Conservation (phyloP, 306 rosid species). For the Delonix regia region DNA sequence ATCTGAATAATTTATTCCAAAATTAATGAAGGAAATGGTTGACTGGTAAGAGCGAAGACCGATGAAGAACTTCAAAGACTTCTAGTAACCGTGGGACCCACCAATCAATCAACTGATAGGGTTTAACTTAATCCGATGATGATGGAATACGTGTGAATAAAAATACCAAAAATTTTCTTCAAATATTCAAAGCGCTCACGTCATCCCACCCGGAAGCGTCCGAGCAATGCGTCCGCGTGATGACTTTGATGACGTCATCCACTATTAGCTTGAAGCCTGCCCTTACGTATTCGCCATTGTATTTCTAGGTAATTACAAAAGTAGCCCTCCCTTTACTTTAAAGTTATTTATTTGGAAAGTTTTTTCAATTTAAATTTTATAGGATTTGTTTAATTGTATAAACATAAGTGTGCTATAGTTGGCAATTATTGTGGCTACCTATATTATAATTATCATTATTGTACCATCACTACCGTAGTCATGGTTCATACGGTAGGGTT, state of each 20-base stretch:
- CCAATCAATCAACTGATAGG: not conserved
- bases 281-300: slow-evolving; percentile 15
- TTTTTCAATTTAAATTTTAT: too few species aligned
- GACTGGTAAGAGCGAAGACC: slow-evolving; percentile 28
- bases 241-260: slow-evolving; percentile 28
- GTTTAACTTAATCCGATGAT: not conserved
- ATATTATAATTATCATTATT: too few species aligned
- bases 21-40: not conserved
- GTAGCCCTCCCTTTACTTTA: not conserved
- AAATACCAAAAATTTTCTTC: not conserved
- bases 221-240: not conserved
- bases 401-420: too few species aligned
- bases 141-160: not conserved
- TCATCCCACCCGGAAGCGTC: slow-evolving; percentile 13
- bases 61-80: not conserved
- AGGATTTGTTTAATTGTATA: too few species aligned
- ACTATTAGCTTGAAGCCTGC: not conserved
- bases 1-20: too few species aligned
- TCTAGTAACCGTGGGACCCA: slow-evolving; percentile 30
- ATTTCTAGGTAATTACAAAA: slow-evolving; percentile 22
- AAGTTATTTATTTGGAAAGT: too few species aligned
- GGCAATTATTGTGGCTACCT: too few species aligned
- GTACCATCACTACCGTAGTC: too few species aligned
- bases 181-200: slow-evolving; percentile 25
- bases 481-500: too few species aligned